Base-by-base conservation (phyloP, 345 rosid genomes). In the Eucalyptus decipiens region DNA sequence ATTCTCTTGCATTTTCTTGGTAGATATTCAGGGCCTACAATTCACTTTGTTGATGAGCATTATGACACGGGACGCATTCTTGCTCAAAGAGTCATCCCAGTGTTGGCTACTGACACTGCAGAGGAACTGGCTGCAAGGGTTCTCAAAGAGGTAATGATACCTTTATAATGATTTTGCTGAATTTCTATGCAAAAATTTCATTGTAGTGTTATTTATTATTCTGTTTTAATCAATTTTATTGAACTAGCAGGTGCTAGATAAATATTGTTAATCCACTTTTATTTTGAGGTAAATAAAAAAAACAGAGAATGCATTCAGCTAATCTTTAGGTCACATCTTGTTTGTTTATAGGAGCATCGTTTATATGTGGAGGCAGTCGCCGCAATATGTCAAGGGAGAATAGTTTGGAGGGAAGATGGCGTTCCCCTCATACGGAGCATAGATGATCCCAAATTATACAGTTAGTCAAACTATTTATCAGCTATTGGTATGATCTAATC, bases 31-130 rank as follows among this genome's bases (percentile, higher is more conserved):
- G 99, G 99, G 69, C 94, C 99, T 11, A 98, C 99, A 8, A 94
- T 98, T 89, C 99, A 98, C 91, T 96, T 95, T 91, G 99, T 98
- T 42, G 97, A 98, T 81, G 97, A 97, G 91, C 94, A 95, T 92
- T 98, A 95, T 50, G 99, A 98, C 89, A 93, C 96, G 14, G 99
- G 99, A 18, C 89, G 93, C 28, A 95, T 98, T 90, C 98, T 98
- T 91, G 98, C 99, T 90, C 99, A 98, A 90, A 93, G 94, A 80
- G 93, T 90, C 85, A 95, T 97, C 34, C 98, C 95, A 2, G 99
- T 98, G 86, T 91, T 90, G 86, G 93, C 95, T 60, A 89, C 91
- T 87, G 99, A 98, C 92, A 94, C 94, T 23, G 93, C 96, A 7
- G 97, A 95, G 90, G 95, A 94, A 80, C 93, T 98, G 62, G 98